Percentiles rank a stretch among this genome's conserved stretches.
Evolutionary conservation across 2,329 filamentous ascomycete species (phyloP).

Genomic region (Beauveria asiatica): DNA sequence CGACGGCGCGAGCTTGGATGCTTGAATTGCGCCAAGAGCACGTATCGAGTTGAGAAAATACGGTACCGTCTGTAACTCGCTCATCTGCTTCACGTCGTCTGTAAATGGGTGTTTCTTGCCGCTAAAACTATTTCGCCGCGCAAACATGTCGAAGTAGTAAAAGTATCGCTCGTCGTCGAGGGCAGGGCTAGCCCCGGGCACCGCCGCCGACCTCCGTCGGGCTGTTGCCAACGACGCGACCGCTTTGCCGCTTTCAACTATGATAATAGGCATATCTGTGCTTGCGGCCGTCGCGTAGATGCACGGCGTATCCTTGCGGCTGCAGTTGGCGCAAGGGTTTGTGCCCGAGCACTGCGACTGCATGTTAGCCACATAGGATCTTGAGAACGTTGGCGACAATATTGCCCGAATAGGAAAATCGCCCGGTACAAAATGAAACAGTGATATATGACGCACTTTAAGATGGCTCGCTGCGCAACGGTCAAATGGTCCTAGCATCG

Average conservation of each 20-base stretch:
- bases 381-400: neutral
- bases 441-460: conserved; percentile 18
- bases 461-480: conserved; percentile 25
- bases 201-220: neutral
- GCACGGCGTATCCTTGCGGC: conserved; percentile 18
- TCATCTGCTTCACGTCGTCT: conserved; percentile 18
- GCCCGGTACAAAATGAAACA: neutral
- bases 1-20: conserved; percentile 13
- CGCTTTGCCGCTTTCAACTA: conserved; percentile 15
- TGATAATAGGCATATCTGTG: conserved; percentile 12
- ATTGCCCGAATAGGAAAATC: neutral
- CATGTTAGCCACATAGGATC: neutral
- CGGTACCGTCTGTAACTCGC: conserved; percentile 3
- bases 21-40: conserved; percentile 24
- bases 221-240: neutral
- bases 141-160: conserved; percentile 23
- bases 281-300: conserved; percentile 12
- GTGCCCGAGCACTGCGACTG: conserved; percentile 24
- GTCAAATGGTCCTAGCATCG: conserved; percentile 25
- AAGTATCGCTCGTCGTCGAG: conserved; percentile 17
- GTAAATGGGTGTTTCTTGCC: neutral
- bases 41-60: conserved; percentile 23
- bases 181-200: neutral
- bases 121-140: conserved; percentile 21
- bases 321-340: conserved; percentile 23